Base-by-base conservation (phyloP, 192 early-diverging fungal species). In the Chytriomyces confervae region DNA sequence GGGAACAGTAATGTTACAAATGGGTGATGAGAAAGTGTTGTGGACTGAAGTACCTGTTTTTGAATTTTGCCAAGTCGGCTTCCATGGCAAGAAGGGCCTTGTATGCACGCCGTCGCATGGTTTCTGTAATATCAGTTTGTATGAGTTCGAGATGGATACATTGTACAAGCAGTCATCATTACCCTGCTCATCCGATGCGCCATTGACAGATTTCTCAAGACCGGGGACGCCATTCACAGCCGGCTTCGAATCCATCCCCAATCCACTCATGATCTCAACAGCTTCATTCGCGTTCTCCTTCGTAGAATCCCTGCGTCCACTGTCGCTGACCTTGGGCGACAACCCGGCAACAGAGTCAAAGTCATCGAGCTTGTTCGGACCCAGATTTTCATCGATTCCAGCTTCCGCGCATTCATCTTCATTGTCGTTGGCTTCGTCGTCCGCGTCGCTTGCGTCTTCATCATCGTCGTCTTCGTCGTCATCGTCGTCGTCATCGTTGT, bases 121-220 rank as follows among this genome's bases (percentile, higher is more conserved):
- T 73, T 74, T 61, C 75, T 75, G 81, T 86, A 92, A 0, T 78
- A 81, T 18, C 85, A 77, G 9, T 83, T n/a, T 2, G 36, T 23
- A 13, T 65, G 4, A 20, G 23, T 27, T 65, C 6, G 27, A 20
- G 20, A 23, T n/a, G 57, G 57, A 16, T 3, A 23, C 5, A 3
- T 60, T 36, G n/a, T 5, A 13, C 36, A 27, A 65, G 6, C 3
- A 65, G 1, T 65, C 63, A 5, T 16, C 11, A 3, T 65, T 65
- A 27, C 23, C 36, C 27, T 65, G 10, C 5, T 20, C 23, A 6
- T 27, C 63, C n/a, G 13, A 27, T 65, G 63, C n/a, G 11, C 23
- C 18, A 16, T 65, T 27, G 18, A 65, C 13, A 27, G 11, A 27
- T 27, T 65, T 36, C n/a, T 11, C 11, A 23, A 13, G 11, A 36